These are phyloP conservation scores for Penicillium coprophilum DNA, from an alignment of 495 filamentous ascomycete species.

Conservation along the genomic window DNA sequence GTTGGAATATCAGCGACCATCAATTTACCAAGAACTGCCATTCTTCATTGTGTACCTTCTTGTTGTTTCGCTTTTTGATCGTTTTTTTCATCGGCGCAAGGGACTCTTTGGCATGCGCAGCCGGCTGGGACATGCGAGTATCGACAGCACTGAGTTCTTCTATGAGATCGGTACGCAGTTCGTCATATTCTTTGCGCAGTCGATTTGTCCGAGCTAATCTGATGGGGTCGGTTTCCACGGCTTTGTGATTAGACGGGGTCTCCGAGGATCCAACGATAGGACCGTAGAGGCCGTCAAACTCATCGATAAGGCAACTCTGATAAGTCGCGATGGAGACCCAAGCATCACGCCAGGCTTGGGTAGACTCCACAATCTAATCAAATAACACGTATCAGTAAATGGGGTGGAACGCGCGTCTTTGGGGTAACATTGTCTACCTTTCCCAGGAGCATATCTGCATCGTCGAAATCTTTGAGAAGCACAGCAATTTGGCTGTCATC, in stretches of 20 bases:
- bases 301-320: slow-evolving; percentile 67
- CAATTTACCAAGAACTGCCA: not conserved
- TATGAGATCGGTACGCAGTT: slow-evolving; percentile 71
- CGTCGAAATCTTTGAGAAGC: slow-evolving; percentile 78
- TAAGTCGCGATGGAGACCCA: slow-evolving; percentile 74
- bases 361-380: slow-evolving; percentile 74
- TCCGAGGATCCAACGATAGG: slow-evolving; percentile 71
- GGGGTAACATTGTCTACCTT: slow-evolving; percentile 50
- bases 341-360: slow-evolving; percentile 78
- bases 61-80: slow-evolving; percentile 89
- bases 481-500: slow-evolving; percentile 77
- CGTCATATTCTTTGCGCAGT: slow-evolving; percentile 68
- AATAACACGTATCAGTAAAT: slow-evolving; percentile 10
- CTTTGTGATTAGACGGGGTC: slow-evolving; percentile 48
- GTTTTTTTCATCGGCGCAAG: slow-evolving; percentile 80
- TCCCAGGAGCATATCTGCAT: slow-evolving; percentile 74
- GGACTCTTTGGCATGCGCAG: slow-evolving; percentile 66
- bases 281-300: slow-evolving; percentile 78
- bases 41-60: slow-evolving; percentile 53
- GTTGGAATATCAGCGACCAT: not conserved
- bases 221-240: slow-evolving; percentile 59
- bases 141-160: slow-evolving; percentile 77
- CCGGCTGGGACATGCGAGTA: slow-evolving; percentile 67
- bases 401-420: slow-evolving; percentile 7
- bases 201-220: slow-evolving; percentile 65